Percentiles rank a stretch among this genome's conserved stretches.
Evolutionary conservation across 129 eudicot species (phyloP).

Genomic region (Scalesia atractyloides): DNA sequence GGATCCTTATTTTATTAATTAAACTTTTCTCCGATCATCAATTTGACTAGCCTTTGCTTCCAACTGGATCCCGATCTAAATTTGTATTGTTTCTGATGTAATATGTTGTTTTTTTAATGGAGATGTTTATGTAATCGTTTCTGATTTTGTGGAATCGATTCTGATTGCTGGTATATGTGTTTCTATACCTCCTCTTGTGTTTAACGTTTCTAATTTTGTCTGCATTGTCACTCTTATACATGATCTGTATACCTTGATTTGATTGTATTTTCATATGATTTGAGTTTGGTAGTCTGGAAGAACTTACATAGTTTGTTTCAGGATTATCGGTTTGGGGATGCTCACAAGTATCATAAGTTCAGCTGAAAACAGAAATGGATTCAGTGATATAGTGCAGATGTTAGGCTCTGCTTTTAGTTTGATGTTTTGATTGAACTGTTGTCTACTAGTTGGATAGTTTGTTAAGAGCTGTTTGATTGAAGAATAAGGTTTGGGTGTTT

Average conservation of each 20-base stretch:
- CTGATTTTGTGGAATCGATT: conserved; percentile 11
- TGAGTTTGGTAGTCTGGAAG: not conserved
- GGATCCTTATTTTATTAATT: conserved; percentile 10
- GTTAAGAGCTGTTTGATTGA: conserved; percentile 23
- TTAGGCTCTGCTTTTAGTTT: conserved; percentile 25
- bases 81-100: not conserved
- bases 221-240: conserved; percentile 19
- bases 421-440: conserved; percentile 16
- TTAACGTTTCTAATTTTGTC: conserved; percentile 6
- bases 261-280: conserved; percentile 1
- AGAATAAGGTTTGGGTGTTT: conserved; percentile 12
- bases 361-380: conserved; percentile 17
- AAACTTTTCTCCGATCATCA: conserved; percentile 9
- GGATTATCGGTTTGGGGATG: conserved; percentile 10
- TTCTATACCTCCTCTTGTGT: not conserved
- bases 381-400: conserved; percentile 19
- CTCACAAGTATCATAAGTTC: not conserved
- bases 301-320: conserved; percentile 26
- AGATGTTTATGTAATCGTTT: conserved; percentile 4
- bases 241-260: conserved; percentile 30
- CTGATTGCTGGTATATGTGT: not conserved
- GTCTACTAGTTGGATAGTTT: conserved; percentile 7
- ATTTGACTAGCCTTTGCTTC: conserved; percentile 23
- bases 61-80: conserved; percentile 32
- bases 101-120: conserved; percentile 9